Percentiles rank a stretch among this genome's conserved stretches.
Conservation (phyloP, 257 asterid genomes). For the Datura wrightii region DNA sequence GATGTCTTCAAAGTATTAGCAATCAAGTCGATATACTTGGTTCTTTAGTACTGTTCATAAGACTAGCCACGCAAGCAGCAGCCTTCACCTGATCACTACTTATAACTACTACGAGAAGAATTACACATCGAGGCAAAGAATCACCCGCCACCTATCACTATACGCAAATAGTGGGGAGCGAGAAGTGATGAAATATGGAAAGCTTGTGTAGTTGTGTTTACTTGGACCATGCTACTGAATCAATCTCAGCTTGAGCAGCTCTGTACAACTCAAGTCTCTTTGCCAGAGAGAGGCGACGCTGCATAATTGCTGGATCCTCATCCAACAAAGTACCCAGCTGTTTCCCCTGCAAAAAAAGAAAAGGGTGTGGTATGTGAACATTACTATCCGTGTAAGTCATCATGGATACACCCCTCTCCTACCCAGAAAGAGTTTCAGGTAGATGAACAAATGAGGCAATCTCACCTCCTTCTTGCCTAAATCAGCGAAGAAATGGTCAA, state of each 20-base stretch:
- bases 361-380: background rate
- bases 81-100: background rate
- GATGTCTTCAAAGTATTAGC: background rate
- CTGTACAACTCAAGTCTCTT: constrained; percentile 81
- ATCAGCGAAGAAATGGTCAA: constrained; percentile 69
- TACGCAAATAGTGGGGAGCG: background rate
- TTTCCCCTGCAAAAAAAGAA: constrained; percentile 47
- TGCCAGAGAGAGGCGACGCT: constrained; percentile 63
- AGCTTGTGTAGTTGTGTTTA: constrained; percentile 32
- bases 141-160: constrained; percentile 27
- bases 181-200: background rate
- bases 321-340: constrained; percentile 66
- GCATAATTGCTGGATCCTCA: constrained; percentile 82
- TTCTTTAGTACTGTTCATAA: background rate
- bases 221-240: constrained; percentile 75
- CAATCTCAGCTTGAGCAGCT: constrained; percentile 76
- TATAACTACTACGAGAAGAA: background rate
- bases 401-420: background rate
- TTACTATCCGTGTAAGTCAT: background rate
- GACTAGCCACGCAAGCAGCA: background rate
- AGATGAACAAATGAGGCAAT: background rate
- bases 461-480: constrained; percentile 75
- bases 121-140: constrained; percentile 37
- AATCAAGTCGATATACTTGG: background rate
- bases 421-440: constrained; percentile 20